Evolutionary conservation across 495 filamentous ascomycete genomes (phyloP), one percentile per base, ranked within the genome.

Genomic region (Chaetomium fimeti): DNA sequence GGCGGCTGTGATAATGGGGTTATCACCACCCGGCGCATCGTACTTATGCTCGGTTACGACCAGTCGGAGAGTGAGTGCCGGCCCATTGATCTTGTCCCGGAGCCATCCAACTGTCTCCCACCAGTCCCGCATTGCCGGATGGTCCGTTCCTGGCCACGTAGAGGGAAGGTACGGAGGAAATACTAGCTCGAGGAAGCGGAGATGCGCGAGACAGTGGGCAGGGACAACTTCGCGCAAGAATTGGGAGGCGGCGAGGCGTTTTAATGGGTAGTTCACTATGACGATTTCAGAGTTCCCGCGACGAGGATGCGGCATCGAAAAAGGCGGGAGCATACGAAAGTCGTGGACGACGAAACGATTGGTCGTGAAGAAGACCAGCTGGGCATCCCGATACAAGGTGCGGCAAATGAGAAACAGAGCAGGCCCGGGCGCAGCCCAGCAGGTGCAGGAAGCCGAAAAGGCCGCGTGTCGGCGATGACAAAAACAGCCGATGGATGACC

Each of bases 291-390:
- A 36, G 32, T 5, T 36, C 5, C 32, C 1, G 32, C 3, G 3
- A 11, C 8, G 32, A 9, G 1, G 5, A 11, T 36, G 12, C 29
- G 29, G 12, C 11, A 43, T 6, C 25, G 42, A 18, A 32, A 29
- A 27, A 27, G 47, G 47, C 22, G 15, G 1, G 20, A 15, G 11
- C 1, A 16, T 25, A 11, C 3, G 4, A 20, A 55, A 47, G 11
- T 65, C 63, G 32, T 60, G 55, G 27, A 65, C 48, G 18, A 65
- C 36, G 25, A 65, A 65, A 18, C 63, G 63, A 38, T 65, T 65
- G 13, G 24, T 20, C 45, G 63, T 60, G 28, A 59, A 64, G 62
- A 64, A 59, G 9, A 64, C 62, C 9, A 49, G 18, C 54, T 64
- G 54, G 42, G 57, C 63, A 47, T 65, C 63, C 27, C 18, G 36